Conservation (phyloP, 495 filamentous ascomycete genomes). For the Cladorrhinum samala region DNA sequence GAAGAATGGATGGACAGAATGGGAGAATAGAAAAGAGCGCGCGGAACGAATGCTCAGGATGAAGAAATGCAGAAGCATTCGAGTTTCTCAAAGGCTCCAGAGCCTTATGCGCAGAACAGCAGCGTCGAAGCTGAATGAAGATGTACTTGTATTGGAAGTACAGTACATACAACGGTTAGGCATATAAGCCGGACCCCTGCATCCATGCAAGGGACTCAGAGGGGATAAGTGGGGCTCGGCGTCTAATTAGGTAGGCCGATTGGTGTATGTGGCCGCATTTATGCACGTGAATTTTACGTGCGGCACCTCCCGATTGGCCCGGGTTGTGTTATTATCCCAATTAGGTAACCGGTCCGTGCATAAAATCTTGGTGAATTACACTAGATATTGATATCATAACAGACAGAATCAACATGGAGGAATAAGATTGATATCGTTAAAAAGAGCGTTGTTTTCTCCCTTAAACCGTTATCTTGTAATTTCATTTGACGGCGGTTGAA, state of each 20-base stretch:
- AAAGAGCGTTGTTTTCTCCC: too few species aligned
- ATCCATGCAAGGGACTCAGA: too few species aligned
- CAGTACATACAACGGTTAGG: too few species aligned
- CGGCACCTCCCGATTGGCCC: background rate
- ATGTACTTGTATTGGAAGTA: too few species aligned
- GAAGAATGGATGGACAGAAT: background rate
- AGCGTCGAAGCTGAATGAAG: background rate
- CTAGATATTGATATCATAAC: too few species aligned
- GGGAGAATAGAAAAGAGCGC: background rate
- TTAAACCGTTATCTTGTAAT: too few species aligned
- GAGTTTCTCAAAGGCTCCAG: background rate
- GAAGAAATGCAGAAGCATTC: background rate
- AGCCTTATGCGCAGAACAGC: background rate
- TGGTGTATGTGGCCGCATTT: background rate
- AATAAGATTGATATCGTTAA: too few species aligned
- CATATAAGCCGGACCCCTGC: too few species aligned
- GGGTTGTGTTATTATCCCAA: background rate
- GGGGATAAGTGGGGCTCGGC: background rate
- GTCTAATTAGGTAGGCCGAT: background rate
- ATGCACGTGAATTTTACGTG: background rate
- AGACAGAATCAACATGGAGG: too few species aligned
- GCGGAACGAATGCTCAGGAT: background rate
- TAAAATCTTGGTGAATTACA: too few species aligned
- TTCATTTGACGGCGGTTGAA: too few species aligned
- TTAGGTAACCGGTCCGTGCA: too few species aligned